phyloP scores from a whole-genome alignment of 2,329 filamentous ascomycete genomes.

The Aspergillus uvarum region DNA sequence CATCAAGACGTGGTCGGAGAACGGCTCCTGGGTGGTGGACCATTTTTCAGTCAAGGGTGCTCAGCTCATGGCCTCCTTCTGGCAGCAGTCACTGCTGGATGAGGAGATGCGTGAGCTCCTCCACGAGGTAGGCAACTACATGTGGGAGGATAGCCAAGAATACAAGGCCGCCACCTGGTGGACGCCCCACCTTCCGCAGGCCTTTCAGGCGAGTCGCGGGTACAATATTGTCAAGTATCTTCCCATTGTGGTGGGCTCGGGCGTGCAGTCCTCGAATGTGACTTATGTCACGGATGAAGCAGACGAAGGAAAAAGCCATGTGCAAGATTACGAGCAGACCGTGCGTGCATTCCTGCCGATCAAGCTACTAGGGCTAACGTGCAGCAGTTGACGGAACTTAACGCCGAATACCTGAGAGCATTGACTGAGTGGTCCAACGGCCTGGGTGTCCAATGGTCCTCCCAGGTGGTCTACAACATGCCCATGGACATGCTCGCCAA shows the following conservation, averaged over 20 bases:
- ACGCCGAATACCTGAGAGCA: conserved; percentile 30
- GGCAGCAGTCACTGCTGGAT: conserved; percentile 2
- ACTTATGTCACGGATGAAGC: neutral
- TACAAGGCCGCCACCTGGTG: conserved; percentile 36
- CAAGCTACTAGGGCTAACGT: neutral
- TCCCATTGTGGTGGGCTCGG: conserved; percentile 32
- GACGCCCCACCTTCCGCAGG: conserved; percentile 32
- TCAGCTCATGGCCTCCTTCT: neutral
- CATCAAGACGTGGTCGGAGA: neutral
- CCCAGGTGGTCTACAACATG: conserved; percentile 44
- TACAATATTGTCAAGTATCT: conserved; percentile 37
- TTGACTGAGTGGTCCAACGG: conserved; percentile 34
- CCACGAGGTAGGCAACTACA: conserved; percentile 2
- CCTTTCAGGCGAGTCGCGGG: conserved; percentile 33
- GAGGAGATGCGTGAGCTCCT: neutral
- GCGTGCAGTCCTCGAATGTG: conserved; percentile 18
- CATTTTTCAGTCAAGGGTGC: conserved; percentile 5
- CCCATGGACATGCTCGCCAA: conserved; percentile 45
- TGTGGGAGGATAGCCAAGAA: conserved; percentile 34
- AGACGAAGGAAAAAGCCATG: conserved; percentile 12
- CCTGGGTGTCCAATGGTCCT: conserved; percentile 39
- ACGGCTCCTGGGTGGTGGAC: conserved; percentile 6
- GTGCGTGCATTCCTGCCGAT: neutral
- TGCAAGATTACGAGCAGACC: conserved; percentile 22
- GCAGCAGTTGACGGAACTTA: neutral